Base-by-base conservation (phyloP, 75 land plant genomes). In the Selaginella moellendorffii region DNA sequence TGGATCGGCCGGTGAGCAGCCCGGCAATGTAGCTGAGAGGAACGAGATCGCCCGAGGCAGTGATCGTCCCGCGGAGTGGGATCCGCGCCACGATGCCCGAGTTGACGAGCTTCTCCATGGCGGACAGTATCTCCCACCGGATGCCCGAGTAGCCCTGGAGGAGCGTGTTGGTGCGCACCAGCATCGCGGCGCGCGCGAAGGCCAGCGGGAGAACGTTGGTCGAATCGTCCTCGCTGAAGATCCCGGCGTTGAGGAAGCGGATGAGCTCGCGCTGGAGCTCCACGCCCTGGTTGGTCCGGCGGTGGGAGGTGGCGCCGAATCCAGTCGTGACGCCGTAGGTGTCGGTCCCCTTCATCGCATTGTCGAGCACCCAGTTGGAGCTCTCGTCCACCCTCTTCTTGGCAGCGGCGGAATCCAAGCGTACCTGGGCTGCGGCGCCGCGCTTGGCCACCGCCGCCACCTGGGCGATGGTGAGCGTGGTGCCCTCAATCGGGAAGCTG, bases 121-220 rank as follows among this genome's bases (percentile, higher is more conserved):
- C 73, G 24, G 78, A 79, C 23, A 85, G 66, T 61, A 87, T 84
- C 53, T 82, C 88, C 72, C 87, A 85, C 8, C 92, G 64, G 74
- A 87, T 87, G 69, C 92, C 88, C 25, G 92, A 87, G 77, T 80
- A 87, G 27, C 92, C 92, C 60, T 87, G 92, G 60, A 87, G 75
- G 22, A 87, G 83, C 12, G 90, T 84, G 82, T 86, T 86, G 65
- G 83, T 76, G 17, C 90, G 72, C 2, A 74, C 77, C 8, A 74
- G 64, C 74, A 74, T 74, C 24, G 89, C 88, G n/a, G 92, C 88
- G 24, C 66, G 52, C 5, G 80, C 64, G 10, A 79, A 66, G 19
- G 74, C 22, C 18, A 69, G 20, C 5, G 81, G 76, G 54, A 79
- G 60, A 1, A 72, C 73, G 73, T 76, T 69, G 31, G 54, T 63